Base-by-base conservation (phyloP, 805 yeast genomes). In the Cyberlindnera xylosilytica region DNA sequence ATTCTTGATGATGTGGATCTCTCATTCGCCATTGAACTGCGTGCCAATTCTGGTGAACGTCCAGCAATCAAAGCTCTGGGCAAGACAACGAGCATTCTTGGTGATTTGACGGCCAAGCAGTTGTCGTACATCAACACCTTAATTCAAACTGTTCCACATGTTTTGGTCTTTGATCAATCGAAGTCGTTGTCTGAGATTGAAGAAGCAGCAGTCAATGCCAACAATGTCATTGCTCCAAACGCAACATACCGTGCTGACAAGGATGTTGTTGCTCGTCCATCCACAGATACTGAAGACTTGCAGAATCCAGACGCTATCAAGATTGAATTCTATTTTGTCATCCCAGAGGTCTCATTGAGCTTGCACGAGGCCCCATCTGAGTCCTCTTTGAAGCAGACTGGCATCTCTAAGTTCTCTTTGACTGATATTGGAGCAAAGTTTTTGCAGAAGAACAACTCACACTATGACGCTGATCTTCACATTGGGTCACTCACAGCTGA, bases 61-160 rank as follows among this genome's bases (percentile, higher is more conserved):
- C 82, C 95, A 0, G 63, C 75, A 0, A 66, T 79, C 24, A 62
- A 64, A 1, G 65, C 86, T 0, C 51, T 54, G 0, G 90, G 95
- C 18, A 63, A 68, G 13, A 70, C 86, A 51, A 76, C 83, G 1
- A 83, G 85, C 9, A 69, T 83, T 12, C 76, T 78, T 34, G 68
- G 87, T 50, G 69, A 74, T 22, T 61, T 88, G 44, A 84, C 95
- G 0, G 96, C 90, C 52, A 60, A 77, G 26, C 97, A 90, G 58
- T 65, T 83, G 23, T 64, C 69, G 13, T 80, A 77, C 50, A 54
- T 88, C 34, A 54, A 78, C 52, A 64, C 72, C n/a, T 64, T 88
- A 37, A 64, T 75, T 2, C 76, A 73, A 35, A 71, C 79, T 7
- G 60, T 88, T 1, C 69, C 83, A 0, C 62, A 70, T 16, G 83